Percentiles rank a stretch among this genome's conserved stretches.
Conservation (phyloP, 495 filamentous ascomycete genomes). For the Lasiosphaeria hispida region DNA sequence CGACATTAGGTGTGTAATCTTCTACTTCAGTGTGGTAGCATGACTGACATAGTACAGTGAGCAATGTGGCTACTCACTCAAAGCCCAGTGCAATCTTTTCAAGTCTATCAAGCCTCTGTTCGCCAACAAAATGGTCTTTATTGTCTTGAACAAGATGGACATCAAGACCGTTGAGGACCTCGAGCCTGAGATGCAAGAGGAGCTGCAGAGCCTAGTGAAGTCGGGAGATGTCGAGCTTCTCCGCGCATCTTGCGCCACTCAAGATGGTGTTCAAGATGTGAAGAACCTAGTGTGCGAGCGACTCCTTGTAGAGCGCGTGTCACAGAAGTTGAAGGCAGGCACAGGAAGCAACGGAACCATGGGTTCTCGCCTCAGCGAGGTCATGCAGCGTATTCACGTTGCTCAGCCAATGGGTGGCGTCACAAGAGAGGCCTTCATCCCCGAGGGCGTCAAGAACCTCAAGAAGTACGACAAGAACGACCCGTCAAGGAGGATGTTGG, state of each 20-base stretch:
- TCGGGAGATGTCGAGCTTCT: slow-evolving; percentile 86
- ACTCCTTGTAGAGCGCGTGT: slow-evolving; percentile 85
- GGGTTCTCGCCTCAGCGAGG: slow-evolving; percentile 77
- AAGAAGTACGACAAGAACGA: slow-evolving; percentile 90
- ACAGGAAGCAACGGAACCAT: slow-evolving; percentile 68
- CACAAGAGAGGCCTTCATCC: slow-evolving; percentile 79
- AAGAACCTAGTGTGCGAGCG: slow-evolving; percentile 94
- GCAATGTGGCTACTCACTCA: slow-evolving; percentile 93
- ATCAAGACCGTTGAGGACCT: slow-evolving; percentile 83
- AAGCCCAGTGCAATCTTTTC: slow-evolving; percentile 88
- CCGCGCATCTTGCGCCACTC: slow-evolving; percentile 88
- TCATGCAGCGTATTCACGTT: slow-evolving; percentile 92
- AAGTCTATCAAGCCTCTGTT: slow-evolving; percentile 95
- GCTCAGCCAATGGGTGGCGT: slow-evolving; percentile 83
- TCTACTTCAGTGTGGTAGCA: not conserved
- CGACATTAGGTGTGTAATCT: slow-evolving; percentile 56
- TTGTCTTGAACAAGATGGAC: slow-evolving; percentile 98
- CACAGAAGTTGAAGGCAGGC: slow-evolving; percentile 91
- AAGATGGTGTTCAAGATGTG: slow-evolving; percentile 88
- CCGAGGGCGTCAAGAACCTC: slow-evolving; percentile 73
- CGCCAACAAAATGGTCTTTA: slow-evolving; percentile 92
- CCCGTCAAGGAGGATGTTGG: slow-evolving; percentile 71
- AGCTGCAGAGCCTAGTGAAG: slow-evolving; percentile 76
- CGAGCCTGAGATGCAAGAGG: slow-evolving; percentile 71
- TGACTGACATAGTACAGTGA: slow-evolving; percentile 53